Evolutionary conservation across 805 yeast genomes (phyloP), one percentile per base, ranked within the genome.

Genomic region (Dipodascus geniculatus): DNA sequence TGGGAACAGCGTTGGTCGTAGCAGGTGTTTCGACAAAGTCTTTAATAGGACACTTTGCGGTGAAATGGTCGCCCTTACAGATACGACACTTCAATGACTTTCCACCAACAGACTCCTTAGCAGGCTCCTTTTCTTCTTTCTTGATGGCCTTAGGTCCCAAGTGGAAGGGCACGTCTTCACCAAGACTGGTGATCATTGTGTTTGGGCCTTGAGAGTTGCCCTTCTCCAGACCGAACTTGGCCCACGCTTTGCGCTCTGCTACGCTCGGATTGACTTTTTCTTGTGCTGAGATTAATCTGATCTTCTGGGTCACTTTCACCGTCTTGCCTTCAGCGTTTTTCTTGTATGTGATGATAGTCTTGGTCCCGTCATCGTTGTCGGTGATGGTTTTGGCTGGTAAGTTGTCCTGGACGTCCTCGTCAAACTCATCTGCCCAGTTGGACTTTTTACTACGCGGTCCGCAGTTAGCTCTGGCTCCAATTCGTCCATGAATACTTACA

Each of bases 11-110:
- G 3, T 28, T 53, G 22, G 44, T 44, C 16, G 60, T 57, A 28
- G 58, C 63, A 31, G 60, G 73, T 42, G 73, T 70, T 52, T 75
- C 74, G 49, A 73, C 61, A 31, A 62, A 61, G 33, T 73, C 70
- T 74, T 86, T 90, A 79, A 81, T 88, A 58, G 99, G 99, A 85
- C 99, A 93, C 74, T 85, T 83, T 69, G 88, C 74, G 47, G 97
- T 86, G 79, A 83, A 87, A 77, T 93, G 99, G 61, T 81, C 85
- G 66, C 96, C 96, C 57, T 85, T 86, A 84, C 99, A 93, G 53
- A 78, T 74, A 79, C 97, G 87, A 80, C 99, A 93, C 62, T 71
- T 73, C 57, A 78, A 68, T 66, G 70, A 72, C 74, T 67, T 76
- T 67, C 72, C 71, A 63, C 69, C 71, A 65, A 69, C 75, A 53